These are phyloP conservation scores for Phytophthora palmivora DNA, from an alignment of 352 stramenopile genomes.

Conservation along the genomic window DNA sequence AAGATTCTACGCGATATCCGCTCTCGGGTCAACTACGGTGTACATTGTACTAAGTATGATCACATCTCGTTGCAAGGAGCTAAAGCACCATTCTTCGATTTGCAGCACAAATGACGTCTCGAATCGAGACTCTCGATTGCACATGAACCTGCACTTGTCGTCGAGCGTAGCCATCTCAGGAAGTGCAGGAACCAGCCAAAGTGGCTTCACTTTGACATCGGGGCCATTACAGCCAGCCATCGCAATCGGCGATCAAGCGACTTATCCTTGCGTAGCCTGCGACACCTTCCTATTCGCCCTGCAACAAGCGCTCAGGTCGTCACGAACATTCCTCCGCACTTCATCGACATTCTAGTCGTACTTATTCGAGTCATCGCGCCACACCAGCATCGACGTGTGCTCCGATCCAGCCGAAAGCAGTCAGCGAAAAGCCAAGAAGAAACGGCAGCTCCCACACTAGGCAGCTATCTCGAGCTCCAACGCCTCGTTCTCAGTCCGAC, in stretches of 20 bases:
- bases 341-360: conserved; percentile 14
- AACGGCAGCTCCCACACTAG: conserved; percentile 8
- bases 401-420: conserved; percentile 34
- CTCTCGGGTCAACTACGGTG: too few species aligned
- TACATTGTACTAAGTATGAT: too few species aligned
- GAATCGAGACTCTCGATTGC: too few species aligned
- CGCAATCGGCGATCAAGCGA: conserved; percentile 6
- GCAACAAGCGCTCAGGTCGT: not conserved
- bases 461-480: conserved; percentile 7
- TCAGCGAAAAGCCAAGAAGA: conserved; percentile 29
- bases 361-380: conserved; percentile 16
- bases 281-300: conserved; percentile 17
- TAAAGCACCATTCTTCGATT: not conserved
- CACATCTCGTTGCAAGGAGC: too few species aligned
- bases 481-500: conserved; percentile 7
- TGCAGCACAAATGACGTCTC: not conserved
- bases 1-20: too few species aligned
- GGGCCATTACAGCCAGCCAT: conserved; percentile 16
- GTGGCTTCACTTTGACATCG: conserved; percentile 21
- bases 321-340: conserved; percentile 27
- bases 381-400: conserved; percentile 13
- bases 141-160: conserved; percentile 12
- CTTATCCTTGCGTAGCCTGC: conserved; percentile 30
- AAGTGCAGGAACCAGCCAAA: conserved; percentile 8
- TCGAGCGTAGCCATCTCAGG: conserved; percentile 1